Conservation (phyloP, 495 filamentous ascomycete species). For the Patellaria atrata region DNA sequence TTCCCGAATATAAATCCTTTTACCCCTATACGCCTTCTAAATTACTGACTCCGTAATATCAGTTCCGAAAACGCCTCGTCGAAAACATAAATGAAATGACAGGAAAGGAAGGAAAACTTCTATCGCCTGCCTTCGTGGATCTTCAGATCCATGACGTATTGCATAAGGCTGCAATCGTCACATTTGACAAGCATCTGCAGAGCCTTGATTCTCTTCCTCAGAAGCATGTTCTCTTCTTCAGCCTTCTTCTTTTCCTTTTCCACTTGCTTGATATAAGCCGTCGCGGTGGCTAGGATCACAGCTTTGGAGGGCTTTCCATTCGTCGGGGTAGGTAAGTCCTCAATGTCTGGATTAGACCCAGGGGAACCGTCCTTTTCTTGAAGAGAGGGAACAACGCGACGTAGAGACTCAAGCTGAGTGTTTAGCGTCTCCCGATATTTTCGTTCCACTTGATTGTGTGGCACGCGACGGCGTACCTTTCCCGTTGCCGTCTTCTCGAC, state of each 20-base stretch:
- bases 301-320: conserved; percentile 22
- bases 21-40: too few relatives aligned
- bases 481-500: conserved; percentile 11
- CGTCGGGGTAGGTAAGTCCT: conserved; percentile 16
- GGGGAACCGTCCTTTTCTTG: conserved; percentile 15
- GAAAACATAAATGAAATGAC: too few relatives aligned
- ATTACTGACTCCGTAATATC: too few relatives aligned
- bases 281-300: conserved; percentile 19
- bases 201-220: conserved; percentile 14
- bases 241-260: conserved; percentile 18
- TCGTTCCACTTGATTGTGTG: conserved; percentile 24
- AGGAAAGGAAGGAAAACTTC: too few relatives aligned
- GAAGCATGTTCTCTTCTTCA: conserved; percentile 16
- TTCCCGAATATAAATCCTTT: too few relatives aligned
- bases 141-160: conserved; percentile 22
- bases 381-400: conserved; percentile 17
- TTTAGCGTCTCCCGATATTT: conserved; percentile 22
- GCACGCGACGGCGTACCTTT: conserved; percentile 16
- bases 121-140: too few relatives aligned
- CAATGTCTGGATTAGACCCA: conserved; percentile 10
- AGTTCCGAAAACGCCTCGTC: too few relatives aligned
- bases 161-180: conserved; percentile 23
- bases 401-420: conserved; percentile 21
- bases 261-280: conserved; percentile 23
- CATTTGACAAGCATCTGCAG: conserved; percentile 23